phyloP scores from a whole-genome alignment of 768 basidiomycete species.

The Boletus rubropictus region DNA sequence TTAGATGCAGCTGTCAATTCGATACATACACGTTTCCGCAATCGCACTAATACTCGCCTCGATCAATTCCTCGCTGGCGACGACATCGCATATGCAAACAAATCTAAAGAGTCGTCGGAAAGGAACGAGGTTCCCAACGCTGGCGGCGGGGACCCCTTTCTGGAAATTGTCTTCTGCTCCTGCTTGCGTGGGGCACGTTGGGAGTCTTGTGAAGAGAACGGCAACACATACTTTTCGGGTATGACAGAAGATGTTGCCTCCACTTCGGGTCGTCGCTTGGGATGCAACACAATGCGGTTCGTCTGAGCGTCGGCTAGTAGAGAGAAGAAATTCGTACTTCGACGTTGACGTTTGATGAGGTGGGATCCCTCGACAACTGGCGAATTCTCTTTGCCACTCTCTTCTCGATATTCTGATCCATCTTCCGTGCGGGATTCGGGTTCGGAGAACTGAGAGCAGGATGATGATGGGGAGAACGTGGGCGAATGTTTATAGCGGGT shows the following conservation, averaged over 20 bases:
- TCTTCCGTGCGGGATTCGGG: constrained; percentile 14
- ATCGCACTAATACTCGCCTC: not conserved
- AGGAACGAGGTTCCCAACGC: constrained; percentile 10
- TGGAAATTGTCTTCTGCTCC: constrained; percentile 3
- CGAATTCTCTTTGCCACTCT: constrained; percentile 19
- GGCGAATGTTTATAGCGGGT: not conserved
- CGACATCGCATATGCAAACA: constrained; percentile 38
- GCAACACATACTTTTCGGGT: constrained; percentile 11
- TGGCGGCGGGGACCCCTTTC: not conserved
- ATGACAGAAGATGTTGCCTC: constrained; percentile 10
- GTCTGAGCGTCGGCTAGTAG: constrained; percentile 37
- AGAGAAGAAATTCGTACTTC: constrained; percentile 33
- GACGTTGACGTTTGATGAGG: constrained; percentile 15
- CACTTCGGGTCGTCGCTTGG: constrained; percentile 6
- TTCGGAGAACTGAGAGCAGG: constrained; percentile 10
- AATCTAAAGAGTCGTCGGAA: constrained; percentile 48
- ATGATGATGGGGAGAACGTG: constrained; percentile 8
- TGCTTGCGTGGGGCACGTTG: constrained; percentile 3
- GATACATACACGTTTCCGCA: not conserved
- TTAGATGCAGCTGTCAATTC: not conserved
- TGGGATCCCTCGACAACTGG: constrained; percentile 6
- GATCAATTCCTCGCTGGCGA: constrained; percentile 23
- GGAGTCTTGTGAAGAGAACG: constrained; percentile 7
- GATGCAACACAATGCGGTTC: constrained; percentile 34
- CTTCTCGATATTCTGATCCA: constrained; percentile 21